phyloP scores from a whole-genome alignment of 257 asterid species.

The Solanum lignicaule region DNA sequence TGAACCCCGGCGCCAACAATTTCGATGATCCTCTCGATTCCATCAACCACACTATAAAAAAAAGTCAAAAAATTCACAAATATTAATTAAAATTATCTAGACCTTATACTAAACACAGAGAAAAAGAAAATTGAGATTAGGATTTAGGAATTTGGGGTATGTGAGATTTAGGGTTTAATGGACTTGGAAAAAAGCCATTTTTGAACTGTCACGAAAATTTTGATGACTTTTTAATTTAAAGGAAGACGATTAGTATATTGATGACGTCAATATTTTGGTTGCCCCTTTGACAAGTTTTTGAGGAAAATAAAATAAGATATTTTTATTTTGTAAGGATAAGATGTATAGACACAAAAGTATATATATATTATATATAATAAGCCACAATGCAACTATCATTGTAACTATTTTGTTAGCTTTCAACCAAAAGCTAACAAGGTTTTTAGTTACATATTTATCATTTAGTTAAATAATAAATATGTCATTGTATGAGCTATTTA shows the following conservation, averaged over 20 bases:
- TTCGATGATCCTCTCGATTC: conserved; percentile 10
- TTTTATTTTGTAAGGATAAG: background rate
- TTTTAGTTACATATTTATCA: too few relatives aligned
- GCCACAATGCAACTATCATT: too few relatives aligned
- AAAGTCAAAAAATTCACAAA: background rate
- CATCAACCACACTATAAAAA: background rate
- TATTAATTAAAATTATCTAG: background rate
- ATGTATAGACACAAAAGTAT: too few relatives aligned
- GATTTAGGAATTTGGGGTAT: background rate
- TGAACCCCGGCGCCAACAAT: conserved; percentile 75
- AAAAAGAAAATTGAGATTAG: background rate
- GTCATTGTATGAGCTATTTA: too few relatives aligned
- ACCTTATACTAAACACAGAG: background rate
- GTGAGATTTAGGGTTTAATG: background rate
- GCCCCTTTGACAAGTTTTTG: background rate
- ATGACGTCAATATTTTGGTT: background rate
- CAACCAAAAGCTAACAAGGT: too few relatives aligned
- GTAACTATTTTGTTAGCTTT: too few relatives aligned
- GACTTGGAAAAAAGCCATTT: background rate
- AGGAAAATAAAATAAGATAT: background rate
- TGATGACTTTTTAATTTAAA: background rate
- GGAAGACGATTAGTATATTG: background rate
- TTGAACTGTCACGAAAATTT: background rate
- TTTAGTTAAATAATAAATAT: too few relatives aligned
- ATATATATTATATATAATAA: too few relatives aligned